phyloP scores from a whole-genome alignment of 208 protist genomes.

The Crithidia sp. region DNA sequence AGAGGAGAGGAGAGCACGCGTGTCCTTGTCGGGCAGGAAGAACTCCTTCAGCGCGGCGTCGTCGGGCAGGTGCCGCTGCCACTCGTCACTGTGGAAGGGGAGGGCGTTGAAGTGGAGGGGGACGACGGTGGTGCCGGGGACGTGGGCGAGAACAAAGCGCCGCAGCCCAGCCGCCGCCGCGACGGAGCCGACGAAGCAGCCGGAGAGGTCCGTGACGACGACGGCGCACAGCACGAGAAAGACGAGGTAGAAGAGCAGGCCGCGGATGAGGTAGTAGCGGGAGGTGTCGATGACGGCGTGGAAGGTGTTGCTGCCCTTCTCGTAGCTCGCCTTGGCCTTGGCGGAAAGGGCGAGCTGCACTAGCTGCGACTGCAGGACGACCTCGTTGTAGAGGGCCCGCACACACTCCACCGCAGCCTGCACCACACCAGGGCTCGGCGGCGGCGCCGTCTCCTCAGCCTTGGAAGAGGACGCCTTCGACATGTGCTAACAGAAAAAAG shows the following conservation, averaged over 20 bases:
- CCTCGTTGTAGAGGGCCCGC: conserved; percentile 15
- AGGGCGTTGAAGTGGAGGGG: conserved; percentile 63
- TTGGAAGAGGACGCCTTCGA: too few relatives aligned
- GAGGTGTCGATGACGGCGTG: conserved; percentile 11
- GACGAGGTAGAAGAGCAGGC: conserved; percentile 25
- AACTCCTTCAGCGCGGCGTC: conserved; percentile 33
- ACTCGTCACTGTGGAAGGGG: conserved; percentile 64
- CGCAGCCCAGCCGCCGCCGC: conserved; percentile 38
- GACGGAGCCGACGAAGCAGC: conserved; percentile 38
- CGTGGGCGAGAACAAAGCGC: conserved; percentile 45
- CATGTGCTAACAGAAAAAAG: neutral
- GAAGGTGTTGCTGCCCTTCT: neutral
- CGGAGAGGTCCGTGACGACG: conserved; percentile 20
- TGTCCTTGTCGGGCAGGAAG: conserved; percentile 23
- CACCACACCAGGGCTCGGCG: neutral
- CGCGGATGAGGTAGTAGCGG: conserved; percentile 17
- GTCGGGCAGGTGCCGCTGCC: conserved; percentile 43
- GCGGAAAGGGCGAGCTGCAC: neutral
- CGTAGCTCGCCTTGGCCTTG: neutral
- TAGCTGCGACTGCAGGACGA: conserved; percentile 1
- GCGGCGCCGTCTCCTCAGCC: neutral
- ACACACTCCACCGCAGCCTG: conserved; percentile 13
- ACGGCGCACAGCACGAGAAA: conserved; percentile 17
- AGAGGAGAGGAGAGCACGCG: conserved; percentile 4
- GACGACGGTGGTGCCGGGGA: conserved; percentile 54